phyloP scores from a whole-genome alignment of 2,329 filamentous ascomycete species.

The Aspergillus sojae region DNA sequence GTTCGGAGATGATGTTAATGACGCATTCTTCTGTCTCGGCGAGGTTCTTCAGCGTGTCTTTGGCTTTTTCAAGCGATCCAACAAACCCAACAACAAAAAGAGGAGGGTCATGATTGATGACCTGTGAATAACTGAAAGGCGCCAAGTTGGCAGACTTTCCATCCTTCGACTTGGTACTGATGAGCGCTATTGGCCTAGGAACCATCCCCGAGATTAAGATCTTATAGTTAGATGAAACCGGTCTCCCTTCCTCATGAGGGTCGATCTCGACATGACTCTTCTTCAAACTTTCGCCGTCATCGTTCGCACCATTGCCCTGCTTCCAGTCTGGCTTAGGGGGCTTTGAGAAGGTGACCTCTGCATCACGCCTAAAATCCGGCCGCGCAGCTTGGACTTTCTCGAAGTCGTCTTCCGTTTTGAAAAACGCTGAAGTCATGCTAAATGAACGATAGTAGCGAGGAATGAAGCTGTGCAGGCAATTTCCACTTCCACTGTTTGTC shows the following conservation, averaged over 20 bases:
- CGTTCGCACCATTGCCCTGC: slow-evolving; percentile 46
- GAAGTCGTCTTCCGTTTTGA: slow-evolving; percentile 35
- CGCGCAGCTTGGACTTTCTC: slow-evolving; percentile 44
- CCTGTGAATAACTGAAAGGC: slow-evolving; percentile 83
- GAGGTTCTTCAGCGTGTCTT: slow-evolving; percentile 76
- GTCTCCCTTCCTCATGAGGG: slow-evolving; percentile 72
- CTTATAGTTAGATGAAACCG: slow-evolving; percentile 80
- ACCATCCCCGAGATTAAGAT: slow-evolving; percentile 81
- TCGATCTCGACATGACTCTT: slow-evolving; percentile 76
- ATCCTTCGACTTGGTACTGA: slow-evolving; percentile 62
- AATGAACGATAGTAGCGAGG: slow-evolving; percentile 7
- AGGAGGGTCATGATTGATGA: slow-evolving; percentile 84
- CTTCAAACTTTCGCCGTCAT: slow-evolving; percentile 50
- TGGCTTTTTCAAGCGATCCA: slow-evolving; percentile 62
- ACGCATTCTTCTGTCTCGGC: slow-evolving; percentile 72
- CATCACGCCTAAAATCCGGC: slow-evolving; percentile 42
- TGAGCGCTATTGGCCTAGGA: slow-evolving; percentile 75
- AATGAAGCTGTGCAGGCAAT: background rate
- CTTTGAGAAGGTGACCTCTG: slow-evolving; percentile 42
- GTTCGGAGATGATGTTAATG: slow-evolving; percentile 85
- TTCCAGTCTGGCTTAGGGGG: slow-evolving; percentile 47
- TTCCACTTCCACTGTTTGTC: background rate
- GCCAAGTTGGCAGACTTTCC: slow-evolving; percentile 74
- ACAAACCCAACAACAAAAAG: slow-evolving; percentile 71
- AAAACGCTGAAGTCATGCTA: slow-evolving; percentile 28